These are phyloP conservation scores for Hsuehochloa calcarea DNA, from an alignment of 176 grass and related monocot species.

Conservation along the genomic window DNA sequence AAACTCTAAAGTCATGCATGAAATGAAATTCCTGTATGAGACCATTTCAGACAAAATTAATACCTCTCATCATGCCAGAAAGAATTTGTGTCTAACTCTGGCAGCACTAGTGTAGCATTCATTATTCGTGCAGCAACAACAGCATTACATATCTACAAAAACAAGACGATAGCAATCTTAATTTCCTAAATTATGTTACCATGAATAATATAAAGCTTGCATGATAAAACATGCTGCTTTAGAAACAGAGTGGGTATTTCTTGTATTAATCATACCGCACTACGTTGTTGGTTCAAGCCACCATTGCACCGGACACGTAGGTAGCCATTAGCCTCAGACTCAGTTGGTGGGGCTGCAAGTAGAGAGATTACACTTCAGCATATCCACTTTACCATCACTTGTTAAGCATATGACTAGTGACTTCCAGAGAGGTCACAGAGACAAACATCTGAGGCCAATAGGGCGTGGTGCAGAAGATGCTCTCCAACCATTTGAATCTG, in stretches of 20 bases:
- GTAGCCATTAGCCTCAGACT: constrained; percentile 75
- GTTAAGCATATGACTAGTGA: constrained; percentile 1
- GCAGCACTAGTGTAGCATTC: constrained; percentile 94
- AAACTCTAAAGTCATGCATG: background rate
- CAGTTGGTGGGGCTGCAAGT: constrained; percentile 74
- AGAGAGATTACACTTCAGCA: constrained; percentile 29
- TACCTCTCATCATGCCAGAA: constrained; percentile 98
- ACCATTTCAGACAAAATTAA: background rate
- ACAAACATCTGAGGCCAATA: constrained; percentile 72
- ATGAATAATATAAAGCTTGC: constrained; percentile 28
- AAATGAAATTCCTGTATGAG: background rate
- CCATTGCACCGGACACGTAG: constrained; percentile 95
- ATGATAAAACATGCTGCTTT: constrained; percentile 11
- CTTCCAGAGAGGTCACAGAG: background rate
- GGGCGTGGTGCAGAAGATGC: constrained; percentile 84
- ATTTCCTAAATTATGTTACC: constrained; percentile 26
- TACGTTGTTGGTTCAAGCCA: constrained; percentile 94
- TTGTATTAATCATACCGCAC: constrained; percentile 62
- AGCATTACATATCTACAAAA: constrained; percentile 98
- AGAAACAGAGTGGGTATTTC: constrained; percentile 19
- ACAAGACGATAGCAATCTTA: constrained; percentile 19
- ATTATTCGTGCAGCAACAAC: constrained; percentile 95
- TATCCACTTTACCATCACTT: constrained; percentile 10
- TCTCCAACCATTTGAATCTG: constrained; percentile 88
- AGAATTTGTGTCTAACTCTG: constrained; percentile 95